These are phyloP conservation scores for Kodamaea arcana DNA, from an alignment of 1,139 yeast species.

Conservation along the genomic window DNA sequence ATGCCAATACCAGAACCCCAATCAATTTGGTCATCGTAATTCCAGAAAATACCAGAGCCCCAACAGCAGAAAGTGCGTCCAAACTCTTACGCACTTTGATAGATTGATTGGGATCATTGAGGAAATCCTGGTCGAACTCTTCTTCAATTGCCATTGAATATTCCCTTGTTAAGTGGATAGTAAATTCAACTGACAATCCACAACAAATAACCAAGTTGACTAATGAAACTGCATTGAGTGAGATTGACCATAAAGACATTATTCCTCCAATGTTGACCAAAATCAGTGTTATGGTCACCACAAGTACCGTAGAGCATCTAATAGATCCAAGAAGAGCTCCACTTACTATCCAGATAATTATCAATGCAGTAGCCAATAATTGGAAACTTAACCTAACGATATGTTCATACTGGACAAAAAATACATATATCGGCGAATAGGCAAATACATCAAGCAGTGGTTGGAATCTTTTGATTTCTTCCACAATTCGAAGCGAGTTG, in stretches of 20 bases:
- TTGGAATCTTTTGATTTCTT: slow-evolving; percentile 44
- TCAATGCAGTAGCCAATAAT: slow-evolving; percentile 54
- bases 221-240: slow-evolving; percentile 83
- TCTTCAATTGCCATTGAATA: slow-evolving; percentile 35
- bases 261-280: slow-evolving; percentile 73
- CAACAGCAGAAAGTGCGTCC: slow-evolving; percentile 63
- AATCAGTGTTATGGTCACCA: slow-evolving; percentile 59
- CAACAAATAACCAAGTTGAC: slow-evolving; percentile 87
- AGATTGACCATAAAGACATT: slow-evolving; percentile 70
- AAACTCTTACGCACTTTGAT: slow-evolving; percentile 13
- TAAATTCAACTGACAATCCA: slow-evolving; percentile 91
- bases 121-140: slow-evolving; percentile 3
- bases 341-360: slow-evolving; percentile 52
- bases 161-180: slow-evolving; percentile 81
- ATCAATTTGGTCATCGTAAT: slow-evolving; percentile 84
- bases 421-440: slow-evolving; percentile 87
- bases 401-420: slow-evolving; percentile 80
- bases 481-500: slow-evolving; percentile 66
- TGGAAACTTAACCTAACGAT: slow-evolving; percentile 55
- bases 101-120: slow-evolving; percentile 1
- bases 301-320: slow-evolving; percentile 53
- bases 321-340: slow-evolving; percentile 63
- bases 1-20: slow-evolving; percentile 83
- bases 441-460: slow-evolving; percentile 65
- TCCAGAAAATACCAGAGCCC: slow-evolving; percentile 86